Conservation (phyloP, 2,329 filamentous ascomycete genomes). For the Apiospora sp. region DNA sequence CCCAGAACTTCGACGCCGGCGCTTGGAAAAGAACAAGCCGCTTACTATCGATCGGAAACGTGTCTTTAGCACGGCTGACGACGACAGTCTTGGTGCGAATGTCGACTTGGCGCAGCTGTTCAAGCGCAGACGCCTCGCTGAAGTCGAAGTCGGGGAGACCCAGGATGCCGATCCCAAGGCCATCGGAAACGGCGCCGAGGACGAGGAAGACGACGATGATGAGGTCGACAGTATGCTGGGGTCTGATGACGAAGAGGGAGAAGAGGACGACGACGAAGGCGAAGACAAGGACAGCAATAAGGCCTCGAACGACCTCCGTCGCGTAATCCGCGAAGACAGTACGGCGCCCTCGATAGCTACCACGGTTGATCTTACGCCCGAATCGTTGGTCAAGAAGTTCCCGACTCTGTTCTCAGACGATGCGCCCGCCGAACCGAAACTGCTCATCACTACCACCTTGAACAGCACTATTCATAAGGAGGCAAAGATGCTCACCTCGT, state of each 20-base stretch:
- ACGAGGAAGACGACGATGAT: conserved; percentile 58
- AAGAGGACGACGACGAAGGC: conserved; percentile 52
- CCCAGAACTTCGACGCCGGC: conserved; percentile 75
- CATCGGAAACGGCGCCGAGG: conserved; percentile 47
- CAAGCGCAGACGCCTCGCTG: conserved; percentile 63
- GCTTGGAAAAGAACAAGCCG: conserved; percentile 81
- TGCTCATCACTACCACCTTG: conserved; percentile 89
- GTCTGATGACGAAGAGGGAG: conserved; percentile 63
- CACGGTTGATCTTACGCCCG: conserved; percentile 69
- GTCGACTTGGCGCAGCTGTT: conserved; percentile 66
- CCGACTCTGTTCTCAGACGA: conserved; percentile 67
- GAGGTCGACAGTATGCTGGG: conserved; percentile 84
- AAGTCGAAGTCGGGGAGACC: conserved; percentile 53
- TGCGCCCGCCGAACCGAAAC: conserved; percentile 74
- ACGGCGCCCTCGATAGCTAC: conserved; percentile 66
- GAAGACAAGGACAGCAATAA: conserved; percentile 43
- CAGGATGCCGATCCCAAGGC: conserved; percentile 55
- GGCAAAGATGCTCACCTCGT: conserved; percentile 76
- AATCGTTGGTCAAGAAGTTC: conserved; percentile 67
- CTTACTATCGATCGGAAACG: conserved; percentile 86
- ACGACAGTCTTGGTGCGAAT: conserved; percentile 62
- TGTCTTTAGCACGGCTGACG: conserved; percentile 77
- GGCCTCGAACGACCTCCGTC: conserved; percentile 54
- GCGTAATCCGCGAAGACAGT: conserved; percentile 57
- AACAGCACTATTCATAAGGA: conserved; percentile 88